Conservation (phyloP, 371 early-diverging fungal genomes). For the Saksenaea vasiformis region DNA sequence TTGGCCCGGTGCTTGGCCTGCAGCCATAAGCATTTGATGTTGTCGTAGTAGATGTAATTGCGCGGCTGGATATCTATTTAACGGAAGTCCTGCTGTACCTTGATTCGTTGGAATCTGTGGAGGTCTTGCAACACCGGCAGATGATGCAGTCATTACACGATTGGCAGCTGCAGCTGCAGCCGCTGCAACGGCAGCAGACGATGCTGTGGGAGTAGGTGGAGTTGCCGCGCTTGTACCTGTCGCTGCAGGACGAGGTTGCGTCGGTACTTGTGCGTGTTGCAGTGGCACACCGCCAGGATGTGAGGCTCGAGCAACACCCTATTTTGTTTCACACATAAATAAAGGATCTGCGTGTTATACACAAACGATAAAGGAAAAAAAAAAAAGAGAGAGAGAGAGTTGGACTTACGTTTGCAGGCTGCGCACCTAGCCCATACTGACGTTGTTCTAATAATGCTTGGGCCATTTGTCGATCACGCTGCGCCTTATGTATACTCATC, state of each 20-base stretch:
- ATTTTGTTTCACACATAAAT: not conserved
- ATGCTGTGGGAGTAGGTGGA: slow-evolving; percentile 19
- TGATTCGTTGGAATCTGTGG: slow-evolving; percentile 26
- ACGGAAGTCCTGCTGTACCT: slow-evolving; percentile 11
- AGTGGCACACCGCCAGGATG: slow-evolving; percentile 3
- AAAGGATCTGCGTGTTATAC: not conserved
- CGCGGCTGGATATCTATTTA: slow-evolving; percentile 47
- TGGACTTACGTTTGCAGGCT: slow-evolving; percentile 35
- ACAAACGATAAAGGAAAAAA: not conserved
- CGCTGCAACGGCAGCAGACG: slow-evolving; percentile 26
- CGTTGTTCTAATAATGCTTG: slow-evolving; percentile 72
- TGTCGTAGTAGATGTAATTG: slow-evolving; percentile 50
- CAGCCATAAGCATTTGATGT: slow-evolving; percentile 35
- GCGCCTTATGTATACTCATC: slow-evolving; percentile 68
- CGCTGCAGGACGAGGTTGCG: slow-evolving; percentile 27
- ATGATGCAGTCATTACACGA: slow-evolving; percentile 4
- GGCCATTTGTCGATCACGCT: slow-evolving; percentile 71
- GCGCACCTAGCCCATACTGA: slow-evolving; percentile 54
- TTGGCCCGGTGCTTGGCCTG: slow-evolving; percentile 14
- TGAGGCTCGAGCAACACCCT: slow-evolving; percentile 19
- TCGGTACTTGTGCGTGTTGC: slow-evolving; percentile 20
- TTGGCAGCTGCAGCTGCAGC: slow-evolving; percentile 31
- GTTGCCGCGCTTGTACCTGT: slow-evolving; percentile 20
- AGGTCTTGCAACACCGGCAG: slow-evolving; percentile 16
- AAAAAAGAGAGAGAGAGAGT: too few relatives aligned